These are phyloP conservation scores for Coccinonectria pachysandricola DNA, from an alignment of 2,329 filamentous ascomycete genomes.

Conservation along the genomic window DNA sequence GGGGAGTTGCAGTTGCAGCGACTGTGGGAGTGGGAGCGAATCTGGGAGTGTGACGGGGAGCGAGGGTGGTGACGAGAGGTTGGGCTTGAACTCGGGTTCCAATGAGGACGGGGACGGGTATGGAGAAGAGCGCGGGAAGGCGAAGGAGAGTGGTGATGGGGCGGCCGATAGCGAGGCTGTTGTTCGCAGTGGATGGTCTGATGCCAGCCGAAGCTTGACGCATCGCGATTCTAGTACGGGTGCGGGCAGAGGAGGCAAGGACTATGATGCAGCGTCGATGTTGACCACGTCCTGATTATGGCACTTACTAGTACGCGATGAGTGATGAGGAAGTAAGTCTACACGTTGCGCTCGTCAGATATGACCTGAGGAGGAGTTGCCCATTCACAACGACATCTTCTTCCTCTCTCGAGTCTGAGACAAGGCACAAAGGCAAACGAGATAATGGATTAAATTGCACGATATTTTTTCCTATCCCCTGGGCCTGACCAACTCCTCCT, in stretches of 20 bases:
- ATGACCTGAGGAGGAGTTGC: too few relatives aligned
- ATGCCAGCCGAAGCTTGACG: conserved; percentile 27
- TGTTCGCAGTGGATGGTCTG: conserved; percentile 22
- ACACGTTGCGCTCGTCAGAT: too few relatives aligned
- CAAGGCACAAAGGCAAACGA: too few relatives aligned
- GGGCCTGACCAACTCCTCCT: too few relatives aligned
- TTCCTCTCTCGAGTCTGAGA: too few relatives aligned
- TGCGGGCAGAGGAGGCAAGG: conserved; percentile 22
- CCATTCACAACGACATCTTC: too few relatives aligned
- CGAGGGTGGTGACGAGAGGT: conserved; percentile 8
- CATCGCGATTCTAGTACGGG: conserved; percentile 27
- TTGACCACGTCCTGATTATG: conserved; percentile 22
- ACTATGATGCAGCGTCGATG: conserved; percentile 28
- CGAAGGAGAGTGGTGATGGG: too few relatives aligned
- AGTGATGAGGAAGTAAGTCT: too few relatives aligned
- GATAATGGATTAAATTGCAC: too few relatives aligned
- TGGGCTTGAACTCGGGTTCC: too few relatives aligned
- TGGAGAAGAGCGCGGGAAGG: conserved; percentile 7
- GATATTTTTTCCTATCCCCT: too few relatives aligned
- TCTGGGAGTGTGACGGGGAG: conserved; percentile 9
- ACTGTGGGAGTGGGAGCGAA: conserved; percentile 21
- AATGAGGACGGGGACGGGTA: conserved; percentile 12
- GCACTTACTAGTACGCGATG: too few relatives aligned
- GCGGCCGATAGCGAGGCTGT: conserved; percentile 13
- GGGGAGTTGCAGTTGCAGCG: conserved; percentile 29